A percentile compares a stretch with the other conserved stretches of the same genome.
Evolutionary conservation across 177 flowering plant genomes (phyloP).

Genomic region (Vitis hybrid): DNA sequence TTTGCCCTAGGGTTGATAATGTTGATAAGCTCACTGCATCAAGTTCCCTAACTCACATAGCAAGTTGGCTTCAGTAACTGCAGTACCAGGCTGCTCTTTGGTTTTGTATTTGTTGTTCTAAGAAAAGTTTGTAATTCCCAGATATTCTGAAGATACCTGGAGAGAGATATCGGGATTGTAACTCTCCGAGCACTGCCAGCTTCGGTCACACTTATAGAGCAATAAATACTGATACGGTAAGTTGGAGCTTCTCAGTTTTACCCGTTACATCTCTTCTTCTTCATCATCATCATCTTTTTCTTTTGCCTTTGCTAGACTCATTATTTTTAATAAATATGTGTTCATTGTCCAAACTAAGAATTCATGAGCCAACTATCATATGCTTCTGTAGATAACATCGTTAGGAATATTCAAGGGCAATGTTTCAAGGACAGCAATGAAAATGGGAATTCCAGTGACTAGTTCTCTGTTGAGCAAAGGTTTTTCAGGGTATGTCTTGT

Average conservation of each 20-base stretch:
- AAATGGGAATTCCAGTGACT: constrained; percentile 15
- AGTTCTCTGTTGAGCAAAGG: constrained; percentile 14
- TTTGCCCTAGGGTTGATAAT: no score
- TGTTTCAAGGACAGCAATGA: constrained; percentile 21
- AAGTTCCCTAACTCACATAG: no score
- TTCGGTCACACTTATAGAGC: constrained; percentile 7
- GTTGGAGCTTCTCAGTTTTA: constrained; percentile 2
- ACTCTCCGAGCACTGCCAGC: constrained; percentile 14
- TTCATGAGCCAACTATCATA: neutral
- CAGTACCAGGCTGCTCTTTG: neutral
- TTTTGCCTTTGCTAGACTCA: neutral
- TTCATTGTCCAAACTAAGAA: neutral
- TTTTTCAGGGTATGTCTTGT: constrained; percentile 25
- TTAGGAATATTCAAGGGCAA: constrained; percentile 26
- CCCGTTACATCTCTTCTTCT: neutral
- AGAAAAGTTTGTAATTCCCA: constrained; percentile 16
- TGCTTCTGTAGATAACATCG: constrained; percentile 28
- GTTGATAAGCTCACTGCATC: no score
- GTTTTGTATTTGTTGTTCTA: constrained; percentile 7
- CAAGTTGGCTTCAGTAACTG: no score
- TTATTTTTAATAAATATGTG: neutral
- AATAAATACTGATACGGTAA: constrained; percentile 9
- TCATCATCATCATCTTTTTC: neutral
- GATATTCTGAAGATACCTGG: constrained; percentile 31
- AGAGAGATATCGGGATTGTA: constrained; percentile 14